A percentile compares a stretch with the other conserved stretches of the same genome.
phyloP scores from a whole-genome alignment of 495 filamentous ascomycete species.

The Penicillium psychrofluorescens region DNA sequence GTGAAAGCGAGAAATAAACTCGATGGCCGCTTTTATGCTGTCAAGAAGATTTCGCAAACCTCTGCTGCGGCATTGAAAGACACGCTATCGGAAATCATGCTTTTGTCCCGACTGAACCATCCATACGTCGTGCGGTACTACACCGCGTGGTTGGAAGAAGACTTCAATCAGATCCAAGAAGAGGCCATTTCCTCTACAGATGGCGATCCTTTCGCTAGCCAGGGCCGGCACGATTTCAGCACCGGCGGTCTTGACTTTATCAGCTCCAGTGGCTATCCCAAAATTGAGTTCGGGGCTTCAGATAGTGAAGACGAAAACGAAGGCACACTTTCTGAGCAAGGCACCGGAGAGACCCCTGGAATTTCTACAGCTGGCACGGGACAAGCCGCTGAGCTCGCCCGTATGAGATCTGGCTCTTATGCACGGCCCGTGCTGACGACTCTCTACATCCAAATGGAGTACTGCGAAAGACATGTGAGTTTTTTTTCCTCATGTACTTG shows the following conservation, averaged over 20 bases:
- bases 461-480: slow-evolving; percentile 81
- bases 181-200: slow-evolving; percentile 53
- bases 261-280: slow-evolving; percentile 76
- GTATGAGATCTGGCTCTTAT: slow-evolving; percentile 31
- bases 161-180: slow-evolving; percentile 48
- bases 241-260: slow-evolving; percentile 89
- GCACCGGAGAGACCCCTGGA: slow-evolving; percentile 15
- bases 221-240: slow-evolving; percentile 58
- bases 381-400: slow-evolving; percentile 23
- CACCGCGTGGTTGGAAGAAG: slow-evolving; percentile 87
- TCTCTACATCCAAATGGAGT: slow-evolving; percentile 92
- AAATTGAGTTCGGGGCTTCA: slow-evolving; percentile 63
- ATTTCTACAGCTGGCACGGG: slow-evolving; percentile 15
- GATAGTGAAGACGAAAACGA: slow-evolving; percentile 57
- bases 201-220: slow-evolving; percentile 31
- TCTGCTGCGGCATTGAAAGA: slow-evolving; percentile 73
- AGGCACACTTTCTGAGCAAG: slow-evolving; percentile 23
- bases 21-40: slow-evolving; percentile 86
- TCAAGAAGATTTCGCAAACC: slow-evolving; percentile 89
- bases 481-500: background rate
- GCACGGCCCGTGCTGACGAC: slow-evolving; percentile 43
- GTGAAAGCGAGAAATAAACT: slow-evolving; percentile 92
- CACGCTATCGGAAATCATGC: slow-evolving; percentile 83
- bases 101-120: slow-evolving; percentile 88
- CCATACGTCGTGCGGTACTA: slow-evolving; percentile 95